Base-by-base conservation (phyloP, 768 basidiomycete genomes). In the Suillus clintonianus region DNA sequence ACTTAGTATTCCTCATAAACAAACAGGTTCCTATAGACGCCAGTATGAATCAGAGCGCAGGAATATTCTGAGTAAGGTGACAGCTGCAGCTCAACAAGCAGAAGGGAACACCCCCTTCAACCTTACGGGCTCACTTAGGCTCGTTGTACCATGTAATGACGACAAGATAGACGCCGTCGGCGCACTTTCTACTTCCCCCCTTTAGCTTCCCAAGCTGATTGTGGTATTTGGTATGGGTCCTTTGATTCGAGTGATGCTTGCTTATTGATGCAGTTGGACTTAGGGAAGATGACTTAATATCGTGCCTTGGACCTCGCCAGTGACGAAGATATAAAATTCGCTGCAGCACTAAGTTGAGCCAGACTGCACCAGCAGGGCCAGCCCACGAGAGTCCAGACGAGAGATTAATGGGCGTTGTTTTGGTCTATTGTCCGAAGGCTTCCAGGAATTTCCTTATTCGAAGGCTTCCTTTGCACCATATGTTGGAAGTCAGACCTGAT, bases 141-240 rank as follows among this genome's bases (percentile, higher is more conserved):
- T 65, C 64, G 36, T 24, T 74, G 72, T 74, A 74, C 60, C 45
- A 75, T 65, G 71, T 34, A 54, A 54, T 22, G 54, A 64, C 41
- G 53, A 54, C 50, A 55, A n/a, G 19, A 62, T 4, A 61, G 50
- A 56, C 9, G 43, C 13, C 39, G 8, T 27, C 41, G 10, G 10
- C 56, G 27, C 24, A 17, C 10, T 51, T 30, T 60, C 43, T 15
- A 24, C 47, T 61, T 24, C 4, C 2, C 37, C 6, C 22, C 37
- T 5, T 47, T 27, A 9, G 19, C 59, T 53, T 56, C 32, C 57
- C 37, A 22, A 42, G 9, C n/a, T 17, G 19, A 24, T 13, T 27
- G n/a, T 39, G 5, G 57, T 41, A 41, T 13, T 27, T 39, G 24
- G 36, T 27, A 27, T 57, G 6, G 24, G 17, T 17, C 24, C 9